Conservation (phyloP, 495 filamentous ascomycete genomes). For the Penicillium paxilli region DNA sequence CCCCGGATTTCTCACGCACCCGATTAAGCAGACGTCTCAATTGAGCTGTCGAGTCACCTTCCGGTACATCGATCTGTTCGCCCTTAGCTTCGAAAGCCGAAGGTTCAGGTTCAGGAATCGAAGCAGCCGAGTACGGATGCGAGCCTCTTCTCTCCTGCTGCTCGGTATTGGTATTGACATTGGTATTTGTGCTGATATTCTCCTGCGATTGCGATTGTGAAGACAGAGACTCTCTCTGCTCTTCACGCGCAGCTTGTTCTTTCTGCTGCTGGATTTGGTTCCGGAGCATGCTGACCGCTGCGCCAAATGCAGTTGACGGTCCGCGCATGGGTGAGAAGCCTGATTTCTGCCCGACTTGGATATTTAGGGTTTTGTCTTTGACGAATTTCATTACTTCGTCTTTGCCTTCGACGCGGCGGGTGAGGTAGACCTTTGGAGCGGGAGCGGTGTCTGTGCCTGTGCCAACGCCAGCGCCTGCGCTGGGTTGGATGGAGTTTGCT, state of each 20-base stretch:
- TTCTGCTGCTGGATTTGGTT: conserved; percentile 24
- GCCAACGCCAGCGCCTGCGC: conserved; percentile 1
- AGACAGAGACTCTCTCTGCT: neutral
- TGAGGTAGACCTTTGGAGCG: conserved; percentile 56
- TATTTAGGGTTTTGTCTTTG: conserved; percentile 28
- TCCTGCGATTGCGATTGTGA: too few species aligned
- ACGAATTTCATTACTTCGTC: conserved; percentile 43
- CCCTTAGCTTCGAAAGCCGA: conserved; percentile 26
- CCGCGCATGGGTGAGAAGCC: neutral
- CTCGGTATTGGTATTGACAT: neutral
- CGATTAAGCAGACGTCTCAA: conserved; percentile 25
- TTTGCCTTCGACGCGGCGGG: conserved; percentile 57
- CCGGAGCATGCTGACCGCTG: conserved; percentile 20
- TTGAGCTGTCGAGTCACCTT: conserved; percentile 18
- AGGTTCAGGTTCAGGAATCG: conserved; percentile 18
- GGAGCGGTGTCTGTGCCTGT: neutral
- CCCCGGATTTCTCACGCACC: conserved; percentile 15
- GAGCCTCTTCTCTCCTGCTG: conserved; percentile 6
- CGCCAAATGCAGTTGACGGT: conserved; percentile 14
- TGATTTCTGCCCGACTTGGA: conserved; percentile 19
- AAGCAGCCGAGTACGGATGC: conserved; percentile 16
- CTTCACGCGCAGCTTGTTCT: neutral
- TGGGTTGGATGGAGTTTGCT: conserved; percentile 31
- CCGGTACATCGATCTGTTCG: conserved; percentile 3
- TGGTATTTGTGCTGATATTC: neutral